Conservation (phyloP, 352 stramenopile species). For the Phytopythium kandeliae region DNA sequence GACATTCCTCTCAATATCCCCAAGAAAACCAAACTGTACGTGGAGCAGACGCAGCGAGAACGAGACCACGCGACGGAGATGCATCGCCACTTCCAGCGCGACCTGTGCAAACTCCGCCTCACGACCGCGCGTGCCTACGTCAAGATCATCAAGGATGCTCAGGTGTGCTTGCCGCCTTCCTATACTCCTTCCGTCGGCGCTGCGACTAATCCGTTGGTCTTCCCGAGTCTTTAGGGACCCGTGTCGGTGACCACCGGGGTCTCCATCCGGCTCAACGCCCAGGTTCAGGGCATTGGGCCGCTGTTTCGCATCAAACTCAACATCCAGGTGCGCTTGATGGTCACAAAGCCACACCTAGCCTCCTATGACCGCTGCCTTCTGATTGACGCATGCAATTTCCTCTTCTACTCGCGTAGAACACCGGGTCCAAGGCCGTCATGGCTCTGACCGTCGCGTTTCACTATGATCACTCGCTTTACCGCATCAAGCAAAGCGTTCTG, state of each 20-base stretch:
- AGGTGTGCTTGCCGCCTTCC: constrained; percentile 19
- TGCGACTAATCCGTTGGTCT: too few relatives aligned
- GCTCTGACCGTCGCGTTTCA: constrained; percentile 67
- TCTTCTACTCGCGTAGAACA: constrained; percentile 40
- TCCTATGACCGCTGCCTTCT: too few relatives aligned
- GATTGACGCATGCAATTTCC: too few relatives aligned
- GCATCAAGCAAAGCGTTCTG: constrained; percentile 57
- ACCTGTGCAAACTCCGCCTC: constrained; percentile 87
- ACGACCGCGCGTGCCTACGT: constrained; percentile 86
- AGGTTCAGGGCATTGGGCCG: constrained; percentile 77
- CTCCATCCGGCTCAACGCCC: constrained; percentile 74
- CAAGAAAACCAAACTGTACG: constrained; percentile 93
- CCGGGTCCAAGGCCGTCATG: constrained; percentile 55
- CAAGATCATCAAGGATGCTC: constrained; percentile 87
- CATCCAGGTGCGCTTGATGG: constrained; percentile 45
- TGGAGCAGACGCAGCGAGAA: constrained; percentile 91
- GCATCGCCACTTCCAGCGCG: constrained; percentile 89
- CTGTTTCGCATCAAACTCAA: constrained; percentile 82
- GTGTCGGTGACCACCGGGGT: constrained; percentile 68
- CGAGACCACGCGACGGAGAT: constrained; percentile 88
- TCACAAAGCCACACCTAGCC: too few relatives aligned
- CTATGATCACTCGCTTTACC: constrained; percentile 75
- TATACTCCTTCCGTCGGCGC: neutral
- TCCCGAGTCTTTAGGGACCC: constrained; percentile 44
- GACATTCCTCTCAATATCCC: constrained; percentile 91